phyloP scores from a whole-genome alignment of 129 eudicot genomes.

The Scalesia atractyloides region DNA sequence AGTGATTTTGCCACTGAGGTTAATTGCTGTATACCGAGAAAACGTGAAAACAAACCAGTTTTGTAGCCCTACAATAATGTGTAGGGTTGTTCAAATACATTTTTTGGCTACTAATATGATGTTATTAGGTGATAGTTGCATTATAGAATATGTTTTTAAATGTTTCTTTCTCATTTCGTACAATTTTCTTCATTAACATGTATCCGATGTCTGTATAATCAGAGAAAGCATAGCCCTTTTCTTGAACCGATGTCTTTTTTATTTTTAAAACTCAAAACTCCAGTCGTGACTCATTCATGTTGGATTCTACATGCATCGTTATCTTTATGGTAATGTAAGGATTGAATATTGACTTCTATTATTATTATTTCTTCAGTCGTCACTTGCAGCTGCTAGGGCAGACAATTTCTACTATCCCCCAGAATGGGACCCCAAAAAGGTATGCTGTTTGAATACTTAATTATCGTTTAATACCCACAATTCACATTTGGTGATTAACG shows the following conservation, averaged over 20 bases:
- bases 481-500: neutral
- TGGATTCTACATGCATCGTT: conserved; percentile 1
- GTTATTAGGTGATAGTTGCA: neutral
- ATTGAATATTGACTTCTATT: neutral
- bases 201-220: neutral
- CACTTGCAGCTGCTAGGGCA: conserved; percentile 98
- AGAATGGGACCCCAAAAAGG: conserved; percentile 96
- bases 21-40: neutral
- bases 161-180: neutral
- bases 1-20: neutral
- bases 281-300: neutral
- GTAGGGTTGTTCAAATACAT: neutral
- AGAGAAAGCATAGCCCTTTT: conserved; percentile 1
- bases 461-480: too few species aligned
- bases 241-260: neutral
- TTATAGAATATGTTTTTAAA: neutral
- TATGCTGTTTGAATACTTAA: conserved; percentile 20
- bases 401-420: conserved; percentile 96
- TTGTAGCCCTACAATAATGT: neutral
- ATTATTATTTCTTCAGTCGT: conserved; percentile 50
- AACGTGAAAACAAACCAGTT: neutral
- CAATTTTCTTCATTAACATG: neutral
- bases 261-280: neutral
- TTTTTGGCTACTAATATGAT: conserved; percentile 9
- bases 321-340: neutral